Evolutionary conservation across 306 rosid genomes (phyloP).

Genomic region (Vigna angularis): DNA sequence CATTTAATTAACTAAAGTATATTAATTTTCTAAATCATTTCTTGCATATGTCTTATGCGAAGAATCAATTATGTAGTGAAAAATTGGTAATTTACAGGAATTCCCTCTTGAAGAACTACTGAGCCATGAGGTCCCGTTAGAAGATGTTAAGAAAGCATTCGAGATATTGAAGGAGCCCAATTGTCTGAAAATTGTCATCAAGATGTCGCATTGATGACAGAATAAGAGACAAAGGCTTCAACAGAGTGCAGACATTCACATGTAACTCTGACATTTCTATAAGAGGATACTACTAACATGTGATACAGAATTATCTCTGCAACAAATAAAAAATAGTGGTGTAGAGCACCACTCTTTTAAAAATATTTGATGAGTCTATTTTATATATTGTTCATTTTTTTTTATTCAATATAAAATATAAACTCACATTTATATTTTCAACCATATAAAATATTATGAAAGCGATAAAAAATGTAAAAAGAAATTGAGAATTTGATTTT

Average conservation of each 20-base stretch:
- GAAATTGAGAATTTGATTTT: no score
- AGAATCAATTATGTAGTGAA: no score
- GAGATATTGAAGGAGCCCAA: constrained; percentile 48
- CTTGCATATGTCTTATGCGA: no score
- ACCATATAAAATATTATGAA: no score
- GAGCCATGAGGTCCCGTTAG: constrained; percentile 53
- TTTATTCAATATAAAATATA: no score
- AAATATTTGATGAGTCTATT: no score
- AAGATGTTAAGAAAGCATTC: constrained; percentile 50
- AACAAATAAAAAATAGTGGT: no score
- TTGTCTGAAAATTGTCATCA: constrained; percentile 62
- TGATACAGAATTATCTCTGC: no score
- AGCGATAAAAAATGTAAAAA: no score
- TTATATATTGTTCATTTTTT: no score
- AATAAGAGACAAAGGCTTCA: neutral
- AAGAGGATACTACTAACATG: neutral
- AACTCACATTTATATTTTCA: no score
- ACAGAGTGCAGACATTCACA: neutral
- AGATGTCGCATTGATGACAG: constrained; percentile 31
- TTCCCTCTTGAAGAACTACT: constrained; percentile 54
- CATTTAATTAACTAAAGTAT: neutral
- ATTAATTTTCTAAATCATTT: neutral
- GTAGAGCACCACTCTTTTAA: no score
- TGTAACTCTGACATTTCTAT: neutral
- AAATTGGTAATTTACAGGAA: constrained; percentile 45